Base-by-base conservation (phyloP, 306 rosid species). In the Begonia peltatifolia region DNA sequence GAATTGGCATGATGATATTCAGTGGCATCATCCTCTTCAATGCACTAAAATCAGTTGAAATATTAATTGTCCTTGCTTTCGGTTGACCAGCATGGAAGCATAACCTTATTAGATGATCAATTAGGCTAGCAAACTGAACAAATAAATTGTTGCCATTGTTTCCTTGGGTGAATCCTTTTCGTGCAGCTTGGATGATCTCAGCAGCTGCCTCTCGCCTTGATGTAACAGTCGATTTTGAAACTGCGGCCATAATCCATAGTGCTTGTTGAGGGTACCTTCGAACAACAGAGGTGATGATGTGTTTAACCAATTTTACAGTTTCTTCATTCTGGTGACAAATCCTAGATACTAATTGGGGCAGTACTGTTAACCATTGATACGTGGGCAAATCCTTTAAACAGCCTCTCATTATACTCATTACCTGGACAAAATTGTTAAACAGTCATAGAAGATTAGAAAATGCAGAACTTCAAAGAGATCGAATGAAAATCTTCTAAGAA, bases 181-280 rank as follows among this genome's bases (percentile, higher is more conserved):
- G 81, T 42, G 94, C 94, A 65, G 81, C 79, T 52, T 78, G 95
- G 71, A 90, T 79, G 54, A 90, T 90, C 82, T 85, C 99, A 60
- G 95, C 79, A 13, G 99, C 95, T 47, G 94, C 95, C 67, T 83
- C 95, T 25, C 79, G 68, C 86, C 99, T 80, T 48, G 99, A 90
- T 63, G 86, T 84, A 73, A 90, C 86, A 38, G 84, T 79, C 15
- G 95, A 86, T 71, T 86, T 90, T 67, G 95, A 90, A 74, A 90
- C 95, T 47, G 99, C 99, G 14, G 95, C 99, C 99, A 90, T 86
- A 61, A 90, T 80, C 99, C 99, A 90, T 10, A 90, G 79, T 54
- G 86, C 86, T 63, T 90, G 97, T 55, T 86, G 97, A 42, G 99
- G 94, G 63, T 86, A 86, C 62, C 79, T 76, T 16, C 69, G 73